phyloP scores from a whole-genome alignment of 2,329 filamentous ascomycete species.

The Fusarium sp. region DNA sequence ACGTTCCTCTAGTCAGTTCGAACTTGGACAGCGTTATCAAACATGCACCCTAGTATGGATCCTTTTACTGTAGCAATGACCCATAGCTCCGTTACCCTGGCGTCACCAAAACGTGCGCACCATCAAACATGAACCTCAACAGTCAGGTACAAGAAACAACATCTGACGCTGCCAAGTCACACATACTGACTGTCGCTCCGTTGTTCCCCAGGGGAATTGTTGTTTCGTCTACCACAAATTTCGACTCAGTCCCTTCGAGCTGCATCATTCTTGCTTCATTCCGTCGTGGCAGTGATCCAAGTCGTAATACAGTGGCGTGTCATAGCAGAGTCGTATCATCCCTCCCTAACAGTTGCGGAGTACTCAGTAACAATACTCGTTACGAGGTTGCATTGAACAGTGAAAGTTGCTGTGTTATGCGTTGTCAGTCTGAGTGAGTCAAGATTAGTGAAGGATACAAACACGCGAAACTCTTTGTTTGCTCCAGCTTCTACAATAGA shows the following conservation, averaged over 20 bases:
- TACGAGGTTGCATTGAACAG: not conserved
- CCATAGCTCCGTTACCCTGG: constrained; percentile 6
- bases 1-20: not conserved
- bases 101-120: not conserved
- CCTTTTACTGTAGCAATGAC: not conserved
- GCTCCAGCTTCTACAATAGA: not conserved
- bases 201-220: not conserved
- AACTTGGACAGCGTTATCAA: constrained; percentile 15
- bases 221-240: constrained; percentile 3
- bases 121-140: not conserved
- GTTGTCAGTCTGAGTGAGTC: not conserved
- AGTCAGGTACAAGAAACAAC: constrained; percentile 1
- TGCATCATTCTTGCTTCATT: constrained; percentile 36
- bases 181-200: not conserved
- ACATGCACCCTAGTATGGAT: constrained; percentile 4
- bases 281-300: not conserved
- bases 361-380: not conserved
- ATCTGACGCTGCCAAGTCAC: not conserved
- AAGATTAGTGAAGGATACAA: not conserved
- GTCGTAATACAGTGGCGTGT: constrained; percentile 25
- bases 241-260: not conserved
- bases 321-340: constrained; percentile 12
- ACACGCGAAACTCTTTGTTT: not conserved
- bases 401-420: not conserved
- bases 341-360: not conserved